Evolutionary conservation across 2,329 filamentous ascomycete genomes (phyloP).

Genomic region (Alternaria sp.): DNA sequence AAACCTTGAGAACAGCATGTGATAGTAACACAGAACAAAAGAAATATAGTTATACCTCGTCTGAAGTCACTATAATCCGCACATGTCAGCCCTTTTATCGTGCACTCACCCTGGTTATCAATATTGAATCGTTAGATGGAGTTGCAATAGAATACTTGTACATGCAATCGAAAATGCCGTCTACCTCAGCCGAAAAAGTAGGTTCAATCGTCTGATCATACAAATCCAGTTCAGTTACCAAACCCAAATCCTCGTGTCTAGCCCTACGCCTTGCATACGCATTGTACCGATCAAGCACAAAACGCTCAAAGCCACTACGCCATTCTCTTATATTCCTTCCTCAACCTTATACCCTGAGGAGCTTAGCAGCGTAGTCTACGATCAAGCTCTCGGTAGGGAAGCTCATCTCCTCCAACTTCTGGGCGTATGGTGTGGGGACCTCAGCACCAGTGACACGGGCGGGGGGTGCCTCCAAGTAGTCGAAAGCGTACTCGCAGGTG

Average conservation of each 20-base stretch:
- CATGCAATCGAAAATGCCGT: constrained; percentile 30
- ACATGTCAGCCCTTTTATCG: not conserved
- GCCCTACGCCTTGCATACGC: constrained; percentile 5
- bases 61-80: not conserved
- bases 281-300: not conserved
- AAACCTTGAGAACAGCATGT: not conserved
- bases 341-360: constrained; percentile 74
- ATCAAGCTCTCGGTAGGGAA: constrained; percentile 94
- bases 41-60: fast-evolving
- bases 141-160: constrained; percentile 28
- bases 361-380: constrained; percentile 85
- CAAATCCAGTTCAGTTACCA: constrained; percentile 16
- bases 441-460: constrained; percentile 95
- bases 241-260: constrained; percentile 10
- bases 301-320: not conserved
- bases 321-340: not conserved
- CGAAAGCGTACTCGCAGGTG: constrained; percentile 97
- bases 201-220: constrained; percentile 35
- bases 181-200: constrained; percentile 15
- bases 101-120: not conserved
- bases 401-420: constrained; percentile 90
- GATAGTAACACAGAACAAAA: not conserved
- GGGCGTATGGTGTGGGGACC: constrained; percentile 94
- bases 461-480: constrained; percentile 94
- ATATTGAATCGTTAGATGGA: constrained; percentile 23